A percentile compares a stretch with the other conserved stretches of the same genome.
Evolutionary conservation across 768 basidiomycete genomes (phyloP).

Genomic region (Auriculariales sp.): DNA sequence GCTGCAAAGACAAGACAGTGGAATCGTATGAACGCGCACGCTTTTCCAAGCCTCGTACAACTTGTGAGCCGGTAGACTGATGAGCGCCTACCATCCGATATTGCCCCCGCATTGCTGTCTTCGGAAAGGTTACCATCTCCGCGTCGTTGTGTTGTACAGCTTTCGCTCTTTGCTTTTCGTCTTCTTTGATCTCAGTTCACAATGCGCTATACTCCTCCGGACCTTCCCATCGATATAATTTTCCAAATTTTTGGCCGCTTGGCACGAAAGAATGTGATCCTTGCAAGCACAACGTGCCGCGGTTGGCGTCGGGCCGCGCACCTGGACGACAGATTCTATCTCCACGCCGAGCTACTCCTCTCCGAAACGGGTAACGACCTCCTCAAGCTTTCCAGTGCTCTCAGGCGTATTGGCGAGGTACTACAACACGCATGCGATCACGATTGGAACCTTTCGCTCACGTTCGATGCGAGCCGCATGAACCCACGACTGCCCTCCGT

Average conservation of each 20-base stretch:
- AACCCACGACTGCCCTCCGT: constrained; percentile 99
- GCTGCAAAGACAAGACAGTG: no score
- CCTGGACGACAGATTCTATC: constrained; percentile 99
- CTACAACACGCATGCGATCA: constrained; percentile 99
- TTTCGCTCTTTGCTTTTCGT: constrained; percentile 99
- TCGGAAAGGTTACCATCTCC: no score
- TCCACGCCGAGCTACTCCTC: constrained; percentile 98
- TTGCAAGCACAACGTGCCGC: constrained; percentile 98
- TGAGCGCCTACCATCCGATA: no score
- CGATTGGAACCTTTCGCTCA: constrained; percentile 92
- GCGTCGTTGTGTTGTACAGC: constrained; percentile 92
- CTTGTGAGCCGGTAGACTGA: no score
- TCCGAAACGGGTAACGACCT: constrained; percentile 99
- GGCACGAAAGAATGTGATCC: constrained; percentile 98
- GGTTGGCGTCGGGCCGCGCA: constrained; percentile 99
- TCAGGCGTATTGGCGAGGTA: constrained; percentile 99
- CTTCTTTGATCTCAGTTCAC: constrained; percentile 84
- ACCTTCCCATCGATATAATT: constrained; percentile 99
- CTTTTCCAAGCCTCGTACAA: no score
- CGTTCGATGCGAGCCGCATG: constrained; percentile 98
- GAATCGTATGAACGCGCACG: no score
- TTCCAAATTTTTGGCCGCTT: constrained; percentile 98
- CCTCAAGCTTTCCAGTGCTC: constrained; percentile 96
- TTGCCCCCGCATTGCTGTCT: no score
- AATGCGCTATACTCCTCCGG: constrained; percentile 88